phyloP scores from a whole-genome alignment of 1,139 yeast species.

The Meyerozyma carpophila region DNA sequence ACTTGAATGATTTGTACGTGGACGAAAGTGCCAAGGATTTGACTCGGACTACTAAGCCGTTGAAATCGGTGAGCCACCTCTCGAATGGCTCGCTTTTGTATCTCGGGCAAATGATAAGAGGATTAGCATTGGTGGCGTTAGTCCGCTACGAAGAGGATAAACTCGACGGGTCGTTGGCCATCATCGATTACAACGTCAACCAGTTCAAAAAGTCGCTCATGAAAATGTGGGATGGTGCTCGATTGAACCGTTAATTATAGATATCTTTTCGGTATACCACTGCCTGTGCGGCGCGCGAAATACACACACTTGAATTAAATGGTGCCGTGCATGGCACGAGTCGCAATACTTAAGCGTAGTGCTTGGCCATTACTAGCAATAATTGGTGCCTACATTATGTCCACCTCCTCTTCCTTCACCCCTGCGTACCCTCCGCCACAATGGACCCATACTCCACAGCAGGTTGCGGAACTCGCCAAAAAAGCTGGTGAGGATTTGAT shows the following conservation, averaged over 20 bases:
- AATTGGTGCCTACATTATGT: neutral
- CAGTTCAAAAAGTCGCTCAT: constrained; percentile 74
- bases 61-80: constrained; percentile 67
- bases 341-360: neutral
- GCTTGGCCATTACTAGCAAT: neutral
- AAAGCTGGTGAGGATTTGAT: constrained; percentile 40
- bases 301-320: neutral
- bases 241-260: neutral
- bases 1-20: constrained; percentile 69
- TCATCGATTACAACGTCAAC: constrained; percentile 85
- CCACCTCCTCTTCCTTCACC: constrained; percentile 2
- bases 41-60: constrained; percentile 20
- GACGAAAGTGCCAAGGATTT: constrained; percentile 17
- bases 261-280: neutral
- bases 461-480: constrained; percentile 39
- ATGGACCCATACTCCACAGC: constrained; percentile 59
- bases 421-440: constrained; percentile 23
- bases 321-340: neutral
- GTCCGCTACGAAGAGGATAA: constrained; percentile 35
- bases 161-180: constrained; percentile 54
- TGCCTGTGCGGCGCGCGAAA: neutral
- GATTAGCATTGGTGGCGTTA: constrained; percentile 84
- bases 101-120: constrained; percentile 87
- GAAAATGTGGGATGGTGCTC: constrained; percentile 61
- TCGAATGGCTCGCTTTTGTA: constrained; percentile 81